phyloP scores from a whole-genome alignment of 805 yeast species.

The Hanseniaspora singularis region DNA sequence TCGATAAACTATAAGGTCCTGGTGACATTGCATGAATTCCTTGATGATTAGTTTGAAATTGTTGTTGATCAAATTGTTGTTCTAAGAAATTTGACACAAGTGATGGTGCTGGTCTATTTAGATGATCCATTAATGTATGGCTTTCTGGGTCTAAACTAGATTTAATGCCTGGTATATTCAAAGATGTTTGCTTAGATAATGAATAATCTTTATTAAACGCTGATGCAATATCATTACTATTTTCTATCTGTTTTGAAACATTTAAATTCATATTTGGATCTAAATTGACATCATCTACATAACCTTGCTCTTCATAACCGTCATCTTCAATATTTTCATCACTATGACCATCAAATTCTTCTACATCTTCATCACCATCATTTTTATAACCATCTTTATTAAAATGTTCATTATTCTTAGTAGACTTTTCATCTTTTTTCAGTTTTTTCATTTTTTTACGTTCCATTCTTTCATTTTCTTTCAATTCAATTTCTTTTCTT shows the following conservation, averaged over 20 bases:
- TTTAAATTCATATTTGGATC: no score
- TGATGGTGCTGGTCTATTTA: slow-evolving; percentile 4
- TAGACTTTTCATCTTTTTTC: neutral
- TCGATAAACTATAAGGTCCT: slow-evolving; percentile 9
- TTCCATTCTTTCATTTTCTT: neutral
- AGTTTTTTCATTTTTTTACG: neutral
- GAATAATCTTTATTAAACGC: no score
- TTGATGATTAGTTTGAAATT: neutral
- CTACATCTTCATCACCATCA: neutral
- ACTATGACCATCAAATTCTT: neutral
- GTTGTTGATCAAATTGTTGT: slow-evolving; percentile 4
- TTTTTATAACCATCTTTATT: neutral
- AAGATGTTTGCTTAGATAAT: no score
- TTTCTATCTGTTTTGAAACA: no score
- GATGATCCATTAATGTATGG: neutral
- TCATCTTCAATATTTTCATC: neutral
- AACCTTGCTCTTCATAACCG: no score
- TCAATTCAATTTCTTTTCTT: slow-evolving; percentile 3
- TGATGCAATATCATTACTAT: no score
- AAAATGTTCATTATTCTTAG: slow-evolving; percentile 15
- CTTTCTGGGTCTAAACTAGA: no score
- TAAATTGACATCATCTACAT: no score
- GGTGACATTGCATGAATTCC: slow-evolving; percentile 3
- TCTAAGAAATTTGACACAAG: slow-evolving; percentile 3
- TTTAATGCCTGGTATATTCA: no score